Base-by-base conservation (phyloP, 1,139 yeast genomes). In the Candida sanyaensis region DNA sequence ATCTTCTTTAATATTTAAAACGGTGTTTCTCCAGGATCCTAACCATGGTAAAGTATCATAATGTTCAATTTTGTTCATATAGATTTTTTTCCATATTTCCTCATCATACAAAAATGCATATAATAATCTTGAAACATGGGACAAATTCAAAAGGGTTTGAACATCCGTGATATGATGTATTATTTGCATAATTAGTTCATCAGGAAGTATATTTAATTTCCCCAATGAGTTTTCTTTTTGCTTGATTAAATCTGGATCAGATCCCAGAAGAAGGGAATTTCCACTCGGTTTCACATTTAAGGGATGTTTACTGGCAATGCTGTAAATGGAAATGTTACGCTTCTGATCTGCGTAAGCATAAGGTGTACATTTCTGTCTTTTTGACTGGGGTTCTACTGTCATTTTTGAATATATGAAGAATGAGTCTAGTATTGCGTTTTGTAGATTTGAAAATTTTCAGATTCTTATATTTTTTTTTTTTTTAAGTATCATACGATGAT, bases 11-110 rank as follows among this genome's bases (percentile, higher is more conserved):
- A 80, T 53, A 0, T 69, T 64, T 53, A 86, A 63, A 13, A 84
- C 68, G 0, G 92, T 81, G 34, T 77, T 69, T 56, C 89, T 77
- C 97, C 97, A 90, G 1, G 89, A 77, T 0, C 96, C 96, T 38
- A 61, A 64, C 97, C 97, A 90, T 24, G 62, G 53, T 38, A 55
- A 39, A 42, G 46, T 44, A 17, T 49, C 45, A 44, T 46, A 53
- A 41, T 52, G 48, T 38, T 57, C 55, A 34, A 49, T 58, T 55
- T 51, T 62, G 36, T 64, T 66, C 42, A 81, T 66, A 56, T 78
- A 83, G 44, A 84, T 50, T 50, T 72, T 77, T 59, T 86, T 85
- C 96, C 96, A 89, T 23, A 86, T 56, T 50, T 89, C 96, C 56
- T 89, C 96, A 58, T 83, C 86, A 62, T 81, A 83, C 12, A 81